Evolutionary conservation across 306 rosid genomes (phyloP).

Genomic region (Senna siamea): DNA sequence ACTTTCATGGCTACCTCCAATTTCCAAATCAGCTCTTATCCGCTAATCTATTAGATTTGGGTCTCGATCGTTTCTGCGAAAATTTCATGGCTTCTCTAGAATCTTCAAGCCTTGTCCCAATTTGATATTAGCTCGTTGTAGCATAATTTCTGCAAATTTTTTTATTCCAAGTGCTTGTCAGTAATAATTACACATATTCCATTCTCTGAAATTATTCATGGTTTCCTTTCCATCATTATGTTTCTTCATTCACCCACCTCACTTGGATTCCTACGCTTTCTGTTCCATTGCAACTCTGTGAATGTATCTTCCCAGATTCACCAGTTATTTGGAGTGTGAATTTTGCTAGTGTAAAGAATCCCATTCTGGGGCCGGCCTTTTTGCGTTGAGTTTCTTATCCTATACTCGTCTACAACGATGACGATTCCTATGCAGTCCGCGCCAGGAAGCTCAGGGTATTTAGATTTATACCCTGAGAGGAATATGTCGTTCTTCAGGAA

Average conservation of each 20-base stretch:
- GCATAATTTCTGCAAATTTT: neutral
- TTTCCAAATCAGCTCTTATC: neutral
- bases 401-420: neutral
- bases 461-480: constrained; percentile 45
- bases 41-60: neutral
- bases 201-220: neutral
- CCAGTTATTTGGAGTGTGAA: no score
- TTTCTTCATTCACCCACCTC: no score
- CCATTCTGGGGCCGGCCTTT: no score
- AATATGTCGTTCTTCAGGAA: constrained; percentile 42
- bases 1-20: neutral
- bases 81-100: neutral
- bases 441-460: constrained; percentile 49
- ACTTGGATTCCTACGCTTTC: no score
- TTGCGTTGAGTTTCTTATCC: neutral
- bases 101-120: neutral
- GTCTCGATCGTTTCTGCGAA: no score
- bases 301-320: no score
- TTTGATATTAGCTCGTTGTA: neutral
- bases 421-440: constrained; percentile 23
- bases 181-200: neutral
- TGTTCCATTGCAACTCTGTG: neutral
- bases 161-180: no score
- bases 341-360: no score
- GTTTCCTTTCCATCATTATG: neutral